phyloP scores from a whole-genome alignment of 768 basidiomycete species.

The Asterophora parasitica region DNA sequence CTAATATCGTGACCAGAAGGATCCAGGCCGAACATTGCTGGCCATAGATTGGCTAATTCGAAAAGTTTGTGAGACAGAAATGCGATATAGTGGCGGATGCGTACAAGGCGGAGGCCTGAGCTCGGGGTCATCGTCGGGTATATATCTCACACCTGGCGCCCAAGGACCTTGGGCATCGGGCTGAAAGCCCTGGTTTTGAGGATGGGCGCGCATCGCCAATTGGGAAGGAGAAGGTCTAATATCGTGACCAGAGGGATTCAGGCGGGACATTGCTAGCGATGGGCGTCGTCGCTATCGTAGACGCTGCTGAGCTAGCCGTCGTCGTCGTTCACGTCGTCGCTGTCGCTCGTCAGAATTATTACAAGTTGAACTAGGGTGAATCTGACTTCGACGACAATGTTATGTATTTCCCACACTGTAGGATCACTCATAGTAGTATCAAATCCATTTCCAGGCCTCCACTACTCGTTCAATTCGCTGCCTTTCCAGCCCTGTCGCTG shows the following conservation, averaged over 20 bases:
- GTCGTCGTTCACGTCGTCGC: slow-evolving; percentile 2
- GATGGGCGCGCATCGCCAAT: slow-evolving; percentile 9
- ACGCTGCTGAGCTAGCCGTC: not conserved
- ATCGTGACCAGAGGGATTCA: slow-evolving; percentile 24
- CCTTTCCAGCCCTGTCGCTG: slow-evolving; percentile 54
- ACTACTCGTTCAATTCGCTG: slow-evolving; percentile 65
- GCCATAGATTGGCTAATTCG: slow-evolving; percentile 8
- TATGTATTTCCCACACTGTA: no score
- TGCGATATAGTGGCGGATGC: slow-evolving; percentile 8
- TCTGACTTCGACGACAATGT: no score
- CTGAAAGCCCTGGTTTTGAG: slow-evolving; percentile 12
- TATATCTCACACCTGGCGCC: slow-evolving; percentile 12
- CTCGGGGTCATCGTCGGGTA: slow-evolving; percentile 18
- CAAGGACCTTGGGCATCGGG: slow-evolving; percentile 13
- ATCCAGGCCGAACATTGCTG: slow-evolving; percentile 27
- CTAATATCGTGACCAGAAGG: slow-evolving; percentile 24
- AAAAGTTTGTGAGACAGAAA: not conserved
- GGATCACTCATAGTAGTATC: no score
- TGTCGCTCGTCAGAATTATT: not conserved
- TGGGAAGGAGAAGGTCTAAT: slow-evolving; percentile 19
- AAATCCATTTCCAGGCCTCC: slow-evolving; percentile 63
- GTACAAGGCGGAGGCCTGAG: slow-evolving; percentile 16
- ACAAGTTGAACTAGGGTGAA: no score
- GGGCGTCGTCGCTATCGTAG: not conserved
- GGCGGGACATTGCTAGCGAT: slow-evolving; percentile 24